Base-by-base conservation (phyloP, 2,329 filamentous ascomycete species). In the Leptographium wingfieldii region DNA sequence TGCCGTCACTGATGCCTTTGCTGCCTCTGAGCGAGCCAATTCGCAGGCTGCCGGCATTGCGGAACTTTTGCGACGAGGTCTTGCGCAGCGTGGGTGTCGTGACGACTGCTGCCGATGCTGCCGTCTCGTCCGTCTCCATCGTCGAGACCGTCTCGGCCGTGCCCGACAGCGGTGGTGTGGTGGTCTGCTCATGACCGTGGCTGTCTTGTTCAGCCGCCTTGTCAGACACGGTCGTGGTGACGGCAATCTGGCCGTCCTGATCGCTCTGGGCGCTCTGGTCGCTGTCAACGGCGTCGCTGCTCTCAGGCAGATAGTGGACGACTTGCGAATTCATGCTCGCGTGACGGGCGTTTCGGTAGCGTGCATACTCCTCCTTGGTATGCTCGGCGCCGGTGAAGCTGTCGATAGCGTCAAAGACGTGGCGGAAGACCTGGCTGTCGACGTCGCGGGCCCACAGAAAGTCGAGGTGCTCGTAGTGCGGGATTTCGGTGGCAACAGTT, bases 391-490 rank as follows among this genome's bases (percentile, higher is more conserved):
- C 76, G 2, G 79, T 81, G 69, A 86, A 90, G 66, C 80, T 85
- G 62, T 95, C 84, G 11, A 99, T 76, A 0, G 94, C 92, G 66
- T 95, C 87, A 64, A 96, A 92, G 1, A 99, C 90, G 69, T 95
- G 90, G 19, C 86, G 88, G 68, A 96, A 96, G 3, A 97, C 92
- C 58, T 91, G 83, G 0, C 79, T 76, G 65, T 95, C 82, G 7
- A 95, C 88, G 67, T 96, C 91, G 46, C 83, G 79, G 0, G 89
- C 94, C 94, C 94, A 99, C 0, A 99, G 77, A 67, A 99, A 96
- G 71, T 99, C 94, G 29, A 99, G 82, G 72, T 99, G 94, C 72
- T 99, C 94, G 71, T 96, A 99, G 69, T 95, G 90, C 0, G 87
- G 84, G 51, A 99, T 88, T 68, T 92, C 87, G 46, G 85, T 94